phyloP scores from a whole-genome alignment of 164 flowering plant species.

The Chloranthus sessilifolius region DNA sequence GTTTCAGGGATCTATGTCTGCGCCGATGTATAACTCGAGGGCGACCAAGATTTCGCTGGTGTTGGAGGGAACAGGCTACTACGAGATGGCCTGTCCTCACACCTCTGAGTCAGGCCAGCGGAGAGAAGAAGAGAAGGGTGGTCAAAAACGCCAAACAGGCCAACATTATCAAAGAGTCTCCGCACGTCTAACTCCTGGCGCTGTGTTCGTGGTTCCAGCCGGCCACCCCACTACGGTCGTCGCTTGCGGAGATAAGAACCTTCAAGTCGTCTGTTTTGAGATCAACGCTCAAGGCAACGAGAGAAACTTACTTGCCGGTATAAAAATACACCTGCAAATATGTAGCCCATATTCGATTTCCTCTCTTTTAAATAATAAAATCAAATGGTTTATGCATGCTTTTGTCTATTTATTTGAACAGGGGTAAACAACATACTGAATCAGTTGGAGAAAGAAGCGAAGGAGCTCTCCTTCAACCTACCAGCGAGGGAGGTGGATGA shows the following conservation, averaged over 20 bases:
- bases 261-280: slow-evolving; percentile 49
- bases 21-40: slow-evolving; percentile 37
- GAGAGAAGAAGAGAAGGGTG: slow-evolving; percentile 1
- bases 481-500: slow-evolving; percentile 26
- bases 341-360: background rate
- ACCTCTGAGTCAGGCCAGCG: slow-evolving; percentile 8
- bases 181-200: slow-evolving; percentile 22
- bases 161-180: slow-evolving; percentile 19
- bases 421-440: slow-evolving; percentile 37
- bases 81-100: slow-evolving; percentile 56
- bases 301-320: slow-evolving; percentile 47
- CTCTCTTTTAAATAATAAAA: background rate
- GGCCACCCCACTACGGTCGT: slow-evolving; percentile 54
- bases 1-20: slow-evolving; percentile 30
- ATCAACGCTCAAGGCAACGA: slow-evolving; percentile 36
- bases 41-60: slow-evolving; percentile 28
- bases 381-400: background rate
- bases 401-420: background rate
- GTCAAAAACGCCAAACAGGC: background rate
- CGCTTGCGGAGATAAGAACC: slow-evolving; percentile 37
- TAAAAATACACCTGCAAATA: background rate
- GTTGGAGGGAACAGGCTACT: slow-evolving; percentile 30
- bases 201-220: slow-evolving; percentile 34
- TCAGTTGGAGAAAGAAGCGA: slow-evolving; percentile 40
- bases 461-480: slow-evolving; percentile 37